phyloP scores from a whole-genome alignment of 345 rosid genomes.

The Eucalyptus grandis region DNA sequence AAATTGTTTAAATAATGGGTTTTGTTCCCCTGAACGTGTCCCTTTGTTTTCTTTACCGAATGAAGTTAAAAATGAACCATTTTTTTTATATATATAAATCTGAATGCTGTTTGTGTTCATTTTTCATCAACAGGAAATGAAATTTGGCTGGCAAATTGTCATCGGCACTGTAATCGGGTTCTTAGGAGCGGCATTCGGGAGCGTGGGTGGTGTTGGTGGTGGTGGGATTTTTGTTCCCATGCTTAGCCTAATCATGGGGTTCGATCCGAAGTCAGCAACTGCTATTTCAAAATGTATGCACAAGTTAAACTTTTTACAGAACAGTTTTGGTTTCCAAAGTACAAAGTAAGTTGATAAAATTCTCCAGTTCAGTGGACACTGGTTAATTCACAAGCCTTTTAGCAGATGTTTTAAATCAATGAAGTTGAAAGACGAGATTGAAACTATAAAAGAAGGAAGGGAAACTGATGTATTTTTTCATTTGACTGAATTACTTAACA shows the following conservation, averaged over 20 bases:
- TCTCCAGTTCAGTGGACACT: neutral
- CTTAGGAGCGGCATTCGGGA: constrained; percentile 87
- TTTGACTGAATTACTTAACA: neutral
- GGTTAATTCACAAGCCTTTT: neutral
- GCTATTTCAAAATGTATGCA: constrained; percentile 71
- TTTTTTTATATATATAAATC: neutral
- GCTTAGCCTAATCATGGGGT: constrained; percentile 76
- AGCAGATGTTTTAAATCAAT: neutral
- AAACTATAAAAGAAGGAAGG: neutral
- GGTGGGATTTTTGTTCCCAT: constrained; percentile 60
- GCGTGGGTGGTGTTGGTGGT: constrained; percentile 56
- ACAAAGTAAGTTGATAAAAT: neutral
- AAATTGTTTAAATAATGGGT: neutral
- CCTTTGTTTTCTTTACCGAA: neutral
- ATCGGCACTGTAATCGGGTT: constrained; percentile 58
- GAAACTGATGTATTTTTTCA: neutral
- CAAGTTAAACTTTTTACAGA: neutral
- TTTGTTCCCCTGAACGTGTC: neutral
- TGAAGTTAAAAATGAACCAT: neutral
- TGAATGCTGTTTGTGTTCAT: neutral
- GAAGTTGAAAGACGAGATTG: neutral
- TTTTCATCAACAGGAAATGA: constrained; percentile 35
- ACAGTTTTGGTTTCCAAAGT: neutral
- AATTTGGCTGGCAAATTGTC: constrained; percentile 65
- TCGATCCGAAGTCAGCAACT: constrained; percentile 73